Evolutionary conservation across 192 early-diverging fungal species (phyloP).

Genomic region (Backusella parvicylindrica): DNA sequence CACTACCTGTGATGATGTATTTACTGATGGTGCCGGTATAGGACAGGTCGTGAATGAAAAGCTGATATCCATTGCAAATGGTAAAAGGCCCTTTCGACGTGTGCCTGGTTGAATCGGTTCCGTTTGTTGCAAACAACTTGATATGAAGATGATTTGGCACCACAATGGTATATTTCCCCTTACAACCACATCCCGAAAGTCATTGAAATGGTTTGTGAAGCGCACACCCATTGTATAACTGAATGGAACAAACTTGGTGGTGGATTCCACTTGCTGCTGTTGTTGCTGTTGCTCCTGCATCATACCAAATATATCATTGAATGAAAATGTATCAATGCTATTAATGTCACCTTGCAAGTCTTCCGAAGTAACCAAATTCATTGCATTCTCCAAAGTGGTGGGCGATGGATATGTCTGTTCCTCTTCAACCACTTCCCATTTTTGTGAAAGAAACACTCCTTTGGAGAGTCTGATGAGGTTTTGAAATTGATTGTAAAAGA

Average conservation of each 20-base stretch:
- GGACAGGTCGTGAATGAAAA: background rate
- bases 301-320: background rate
- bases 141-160: constrained; percentile 1
- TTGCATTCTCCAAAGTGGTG: background rate
- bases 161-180: background rate
- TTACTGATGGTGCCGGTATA: background rate
- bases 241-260: background rate
- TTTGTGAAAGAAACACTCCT: background rate
- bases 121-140: background rate
- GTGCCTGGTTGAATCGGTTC: background rate
- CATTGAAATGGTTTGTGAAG: background rate
- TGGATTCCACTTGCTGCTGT: background rate
- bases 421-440: background rate
- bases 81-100: background rate
- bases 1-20: background rate
- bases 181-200: background rate
- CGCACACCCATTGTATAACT: background rate
- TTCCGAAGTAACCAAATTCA: background rate
- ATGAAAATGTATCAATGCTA: background rate
- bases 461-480: background rate
- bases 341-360: background rate
- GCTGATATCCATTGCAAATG: background rate
- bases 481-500: background rate
- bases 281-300: background rate
- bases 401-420: background rate